Conservation (phyloP, 2,329 filamentous ascomycete species). For the Aurifilum marmelostoma region DNA sequence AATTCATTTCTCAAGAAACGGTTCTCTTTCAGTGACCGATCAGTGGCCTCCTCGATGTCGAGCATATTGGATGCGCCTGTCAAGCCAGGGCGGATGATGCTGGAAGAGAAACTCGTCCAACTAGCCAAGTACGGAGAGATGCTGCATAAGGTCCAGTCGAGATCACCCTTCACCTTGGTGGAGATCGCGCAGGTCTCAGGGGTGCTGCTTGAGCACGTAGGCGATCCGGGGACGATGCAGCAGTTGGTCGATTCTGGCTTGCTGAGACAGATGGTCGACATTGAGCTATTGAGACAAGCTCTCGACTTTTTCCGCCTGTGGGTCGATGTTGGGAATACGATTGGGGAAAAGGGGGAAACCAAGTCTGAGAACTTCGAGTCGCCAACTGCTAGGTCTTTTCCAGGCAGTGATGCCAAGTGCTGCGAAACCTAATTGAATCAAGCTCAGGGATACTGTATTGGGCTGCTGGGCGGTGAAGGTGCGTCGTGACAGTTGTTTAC, state of each 20-base stretch:
- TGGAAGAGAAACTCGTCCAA: not conserved
- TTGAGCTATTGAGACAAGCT: not conserved
- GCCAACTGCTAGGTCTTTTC: not conserved
- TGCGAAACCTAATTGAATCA: not conserved
- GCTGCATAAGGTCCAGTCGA: not conserved
- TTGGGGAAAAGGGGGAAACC: not conserved
- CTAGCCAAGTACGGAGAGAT: constrained; percentile 5
- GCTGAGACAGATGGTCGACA: constrained; percentile 5
- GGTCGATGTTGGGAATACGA: not conserved
- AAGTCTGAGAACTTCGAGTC: not conserved
- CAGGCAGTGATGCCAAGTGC: no score
- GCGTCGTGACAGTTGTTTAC: not conserved
- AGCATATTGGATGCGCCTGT: not conserved
- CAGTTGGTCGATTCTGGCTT: constrained; percentile 4
- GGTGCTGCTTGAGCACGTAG: not conserved
- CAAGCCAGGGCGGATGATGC: not conserved
- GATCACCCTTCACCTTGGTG: not conserved
- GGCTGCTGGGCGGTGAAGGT: no score
- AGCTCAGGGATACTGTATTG: not conserved
- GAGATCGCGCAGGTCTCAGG: not conserved
- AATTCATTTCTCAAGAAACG: not conserved
- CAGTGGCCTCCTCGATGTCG: not conserved
- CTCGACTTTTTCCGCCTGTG: constrained; percentile 10
- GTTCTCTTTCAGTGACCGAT: not conserved
- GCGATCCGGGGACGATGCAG: constrained; percentile 3